These are phyloP conservation scores for Glycine tomentella DNA, from an alignment of 306 rosid genomes.

Conservation along the genomic window DNA sequence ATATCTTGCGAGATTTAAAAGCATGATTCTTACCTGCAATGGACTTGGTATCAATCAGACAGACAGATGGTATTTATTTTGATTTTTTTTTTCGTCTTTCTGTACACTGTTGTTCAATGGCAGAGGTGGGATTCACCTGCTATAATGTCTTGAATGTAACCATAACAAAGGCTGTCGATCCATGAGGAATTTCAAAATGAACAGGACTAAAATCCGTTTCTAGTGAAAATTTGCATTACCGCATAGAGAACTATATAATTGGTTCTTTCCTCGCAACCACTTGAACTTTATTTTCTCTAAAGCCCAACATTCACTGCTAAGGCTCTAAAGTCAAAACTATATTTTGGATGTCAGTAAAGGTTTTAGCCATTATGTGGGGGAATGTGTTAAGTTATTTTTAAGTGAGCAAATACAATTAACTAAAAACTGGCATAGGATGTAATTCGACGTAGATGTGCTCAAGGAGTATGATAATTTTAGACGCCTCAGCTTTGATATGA, in stretches of 20 bases:
- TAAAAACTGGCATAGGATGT: no score
- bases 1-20: constrained; percentile 82
- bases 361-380: constrained; percentile 3
- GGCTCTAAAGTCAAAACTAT: constrained; percentile 9
- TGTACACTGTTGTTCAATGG: not conserved
- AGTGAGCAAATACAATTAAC: no score
- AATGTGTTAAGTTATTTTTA: no score
- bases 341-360: not conserved
- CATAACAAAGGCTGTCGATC: not conserved
- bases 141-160: not conserved
- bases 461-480: not conserved
- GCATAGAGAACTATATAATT: not conserved
- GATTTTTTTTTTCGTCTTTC: constrained; percentile 10
- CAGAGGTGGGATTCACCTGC: constrained; percentile 11
- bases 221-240: not conserved
- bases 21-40: constrained; percentile 87
- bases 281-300: not conserved
- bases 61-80: constrained; percentile 58
- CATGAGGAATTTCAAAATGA: constrained; percentile 15
- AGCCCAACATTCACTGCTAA: not conserved
- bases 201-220: not conserved
- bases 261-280: constrained; percentile 10
- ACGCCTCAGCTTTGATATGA: not conserved
- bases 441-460: not conserved
- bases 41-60: constrained; percentile 73